Conservation (phyloP, 192 early-diverging fungal genomes). For the Backusella sp. region DNA sequence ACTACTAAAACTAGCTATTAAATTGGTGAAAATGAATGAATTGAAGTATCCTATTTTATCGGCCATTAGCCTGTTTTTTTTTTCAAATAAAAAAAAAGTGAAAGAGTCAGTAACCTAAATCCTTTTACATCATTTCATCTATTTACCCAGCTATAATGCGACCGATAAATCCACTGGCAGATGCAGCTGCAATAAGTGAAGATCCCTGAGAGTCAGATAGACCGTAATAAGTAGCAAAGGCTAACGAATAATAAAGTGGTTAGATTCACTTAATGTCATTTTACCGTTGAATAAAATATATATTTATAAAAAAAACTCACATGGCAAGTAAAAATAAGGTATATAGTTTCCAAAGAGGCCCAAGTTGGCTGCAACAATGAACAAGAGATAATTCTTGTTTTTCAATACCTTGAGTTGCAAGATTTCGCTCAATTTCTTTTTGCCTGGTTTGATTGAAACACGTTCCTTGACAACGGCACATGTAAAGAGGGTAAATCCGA, state of each 20-base stretch:
- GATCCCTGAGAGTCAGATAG: not conserved
- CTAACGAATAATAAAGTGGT: not conserved
- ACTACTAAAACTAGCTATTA: not conserved
- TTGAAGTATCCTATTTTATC: not conserved
- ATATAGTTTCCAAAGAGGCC: constrained; percentile 22
- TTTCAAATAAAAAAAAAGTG: no score
- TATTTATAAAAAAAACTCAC: not conserved
- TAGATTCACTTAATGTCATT: no score
- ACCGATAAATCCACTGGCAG: not conserved
- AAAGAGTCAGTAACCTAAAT: not conserved
- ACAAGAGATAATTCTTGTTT: constrained; percentile 18
- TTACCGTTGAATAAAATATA: not conserved
- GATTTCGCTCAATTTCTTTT: constrained; percentile 18
- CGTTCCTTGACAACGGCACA: constrained; percentile 16
- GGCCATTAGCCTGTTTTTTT: not conserved
- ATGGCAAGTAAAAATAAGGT: constrained; percentile 23
- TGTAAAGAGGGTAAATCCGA: not conserved
- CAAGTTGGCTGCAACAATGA: constrained; percentile 15
- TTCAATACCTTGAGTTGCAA: constrained; percentile 16
- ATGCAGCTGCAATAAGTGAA: not conserved
- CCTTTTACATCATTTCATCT: not conserved
- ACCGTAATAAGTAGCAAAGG: constrained; percentile 1
- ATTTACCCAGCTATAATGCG: not conserved
- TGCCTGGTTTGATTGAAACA: not conserved
- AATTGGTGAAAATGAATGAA: not conserved